Evolutionary conservation across 2,329 filamentous ascomycete genomes (phyloP).

Genomic region (Clathrospora elynae): DNA sequence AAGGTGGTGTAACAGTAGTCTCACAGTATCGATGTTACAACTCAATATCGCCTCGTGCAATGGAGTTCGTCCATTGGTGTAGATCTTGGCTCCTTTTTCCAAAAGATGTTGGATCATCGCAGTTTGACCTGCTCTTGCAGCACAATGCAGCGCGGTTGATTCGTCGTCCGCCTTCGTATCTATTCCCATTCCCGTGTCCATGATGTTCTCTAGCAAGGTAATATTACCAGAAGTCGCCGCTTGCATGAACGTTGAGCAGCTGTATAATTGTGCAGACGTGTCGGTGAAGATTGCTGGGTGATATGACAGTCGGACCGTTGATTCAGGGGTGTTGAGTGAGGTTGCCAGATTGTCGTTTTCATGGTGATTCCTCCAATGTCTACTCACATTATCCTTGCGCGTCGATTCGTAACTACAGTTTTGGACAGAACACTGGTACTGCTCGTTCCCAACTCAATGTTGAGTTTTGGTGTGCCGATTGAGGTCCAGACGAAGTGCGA

Average conservation of each 20-base stretch:
- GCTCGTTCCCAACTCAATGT: conserved; percentile 11
- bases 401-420: neutral
- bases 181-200: neutral
- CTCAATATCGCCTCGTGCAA: conserved; percentile 10
- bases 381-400: conserved; percentile 17
- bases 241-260: conserved; percentile 1
- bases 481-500: conserved; percentile 11
- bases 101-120: conserved; percentile 2
- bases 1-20: neutral
- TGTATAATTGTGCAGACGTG: too few relatives aligned
- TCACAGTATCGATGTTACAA: neutral
- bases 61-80: neutral
- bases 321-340: too few relatives aligned
- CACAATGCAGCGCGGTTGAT: conserved; percentile 20
- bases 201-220: neutral
- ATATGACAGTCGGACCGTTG: neutral
- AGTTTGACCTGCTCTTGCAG: conserved; percentile 11
- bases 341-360: too few relatives aligned
- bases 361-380: conserved; percentile 4
- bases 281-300: neutral
- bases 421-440: conserved; percentile 1
- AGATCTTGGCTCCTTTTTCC: neutral
- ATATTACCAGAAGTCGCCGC: conserved; percentile 12
- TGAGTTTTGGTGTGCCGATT: conserved; percentile 4
- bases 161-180: conserved; percentile 6